These are phyloP conservation scores for Nemania sp. DNA, from an alignment of 2,329 filamentous ascomycete species.

Conservation along the genomic window DNA sequence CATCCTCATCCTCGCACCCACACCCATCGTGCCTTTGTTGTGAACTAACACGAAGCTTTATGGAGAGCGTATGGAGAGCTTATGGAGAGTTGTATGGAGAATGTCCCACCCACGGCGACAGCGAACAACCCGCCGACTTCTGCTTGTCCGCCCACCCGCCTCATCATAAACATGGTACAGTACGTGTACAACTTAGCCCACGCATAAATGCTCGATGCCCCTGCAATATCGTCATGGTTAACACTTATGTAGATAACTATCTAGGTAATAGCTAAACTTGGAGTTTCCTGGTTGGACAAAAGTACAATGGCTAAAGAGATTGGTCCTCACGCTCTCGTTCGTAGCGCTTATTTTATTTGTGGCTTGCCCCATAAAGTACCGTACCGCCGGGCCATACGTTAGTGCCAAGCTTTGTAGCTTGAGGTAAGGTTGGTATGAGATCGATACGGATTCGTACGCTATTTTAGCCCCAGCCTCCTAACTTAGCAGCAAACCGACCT, in stretches of 20 bases:
- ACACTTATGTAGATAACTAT: too few relatives aligned
- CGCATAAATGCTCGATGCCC: not conserved
- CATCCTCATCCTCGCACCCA: too few relatives aligned
- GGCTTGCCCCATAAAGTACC: conserved; percentile 17
- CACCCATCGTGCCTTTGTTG: conserved; percentile 21
- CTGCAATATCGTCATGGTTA: not conserved
- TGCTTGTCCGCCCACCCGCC: too few relatives aligned
- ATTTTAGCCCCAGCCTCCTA: not conserved
- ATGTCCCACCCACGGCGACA: not conserved
- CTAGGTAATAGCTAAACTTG: not conserved
- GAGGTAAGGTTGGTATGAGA: too few relatives aligned
- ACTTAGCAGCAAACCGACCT: not conserved
- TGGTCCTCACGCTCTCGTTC: not conserved
- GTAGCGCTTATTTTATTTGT: conserved; percentile 25
- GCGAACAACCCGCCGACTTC: not conserved
- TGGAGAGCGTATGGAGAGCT: not conserved
- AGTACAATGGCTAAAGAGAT: conserved; percentile 11
- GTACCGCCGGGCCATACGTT: not conserved
- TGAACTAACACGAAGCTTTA: conserved; percentile 1
- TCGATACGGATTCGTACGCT: too few relatives aligned
- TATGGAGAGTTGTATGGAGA: not conserved
- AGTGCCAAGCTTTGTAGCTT: not conserved
- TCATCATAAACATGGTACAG: too few relatives aligned
- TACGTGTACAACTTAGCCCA: too few relatives aligned
- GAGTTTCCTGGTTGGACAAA: conserved; percentile 16